Base-by-base conservation (phyloP, 2,329 filamentous ascomycete genomes). In the Sporothrix luriei region DNA sequence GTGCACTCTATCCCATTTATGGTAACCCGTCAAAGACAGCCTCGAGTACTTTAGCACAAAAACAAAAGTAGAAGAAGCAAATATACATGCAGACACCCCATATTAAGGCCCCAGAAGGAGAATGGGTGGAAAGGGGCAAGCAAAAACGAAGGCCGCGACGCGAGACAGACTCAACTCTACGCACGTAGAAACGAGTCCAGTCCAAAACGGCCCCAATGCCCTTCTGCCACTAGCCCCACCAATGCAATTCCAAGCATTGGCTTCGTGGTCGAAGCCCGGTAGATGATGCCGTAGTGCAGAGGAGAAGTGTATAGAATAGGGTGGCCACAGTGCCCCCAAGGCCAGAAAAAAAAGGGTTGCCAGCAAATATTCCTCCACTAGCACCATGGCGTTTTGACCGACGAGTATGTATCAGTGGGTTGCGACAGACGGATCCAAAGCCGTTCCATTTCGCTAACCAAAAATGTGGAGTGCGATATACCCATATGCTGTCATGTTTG, bases 121-220 rank as follows among this genome's bases (percentile, higher is more conserved):
- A 49, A 33, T 7, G 16, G 48, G 48, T 4, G 48, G 16, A 49
- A 49, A 49, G 16, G 49, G 49, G 24, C 49, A 24, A 49, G n/a
- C 1, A 33, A 33, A 33, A 33, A 33, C 7, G 33, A 33, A 33
- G 29, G 33, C 33, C 33, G 6, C 33, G 33, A 33, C 33, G 6
- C 33, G 33, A 33, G 64, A 66, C 64, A 33, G 64, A 66, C 64
- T 66, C 49, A 66, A 43, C 64, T 66, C 64, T 66, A 66, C 64
- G 64, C 62, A 54, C 33, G 64, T 66, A 66, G 48, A 54, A 54
- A 55, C 29, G 21, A 66, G 49, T 54, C 64, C 48, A 66, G 49
- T 6, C 26, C 14, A 13, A 57, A n/a, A 33, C 7, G n/a, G 11
- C 51, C 7, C n/a, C 49, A 52, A 52, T 5, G 6, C 19, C 29